Evolutionary conservation across 768 basidiomycete species (phyloP).

Genomic region (Podaxis sp.): DNA sequence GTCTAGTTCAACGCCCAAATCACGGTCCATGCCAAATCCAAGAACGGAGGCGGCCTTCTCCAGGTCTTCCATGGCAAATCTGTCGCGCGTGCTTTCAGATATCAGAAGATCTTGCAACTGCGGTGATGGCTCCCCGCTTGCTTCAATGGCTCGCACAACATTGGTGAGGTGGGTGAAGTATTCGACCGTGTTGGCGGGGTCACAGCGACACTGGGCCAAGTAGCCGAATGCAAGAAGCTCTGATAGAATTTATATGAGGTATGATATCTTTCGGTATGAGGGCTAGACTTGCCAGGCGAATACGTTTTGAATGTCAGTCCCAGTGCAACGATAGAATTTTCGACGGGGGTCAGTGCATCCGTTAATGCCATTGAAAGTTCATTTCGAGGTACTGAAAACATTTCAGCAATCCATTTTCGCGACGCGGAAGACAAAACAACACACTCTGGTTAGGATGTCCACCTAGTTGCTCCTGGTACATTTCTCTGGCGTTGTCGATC

Average conservation of each 20-base stretch:
- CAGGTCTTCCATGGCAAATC: constrained; percentile 60
- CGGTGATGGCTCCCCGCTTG: constrained; percentile 39
- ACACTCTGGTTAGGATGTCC: constrained; percentile 76
- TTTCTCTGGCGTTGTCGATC: constrained; percentile 57
- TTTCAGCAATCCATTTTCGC: constrained; percentile 7
- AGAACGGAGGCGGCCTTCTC: constrained; percentile 42
- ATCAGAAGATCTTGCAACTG: constrained; percentile 54
- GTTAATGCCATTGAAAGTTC: constrained; percentile 39
- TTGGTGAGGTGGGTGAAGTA: constrained; percentile 60
- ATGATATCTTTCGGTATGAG: neutral
- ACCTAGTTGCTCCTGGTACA: constrained; percentile 69
- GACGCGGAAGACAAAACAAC: constrained; percentile 15
- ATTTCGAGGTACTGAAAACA: constrained; percentile 46
- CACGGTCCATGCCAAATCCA: constrained; percentile 61
- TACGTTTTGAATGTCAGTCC: constrained; percentile 68
- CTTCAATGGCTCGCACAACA: constrained; percentile 47
- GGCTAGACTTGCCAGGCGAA: constrained; percentile 48
- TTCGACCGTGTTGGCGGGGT: constrained; percentile 55
- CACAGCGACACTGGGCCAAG: constrained; percentile 76
- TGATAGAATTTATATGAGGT: constrained; percentile 22
- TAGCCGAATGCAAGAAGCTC: constrained; percentile 78
- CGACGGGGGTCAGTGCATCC: constrained; percentile 30
- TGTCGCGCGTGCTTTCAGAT: constrained; percentile 57
- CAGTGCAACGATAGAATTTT: constrained; percentile 41
- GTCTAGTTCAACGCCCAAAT: constrained; percentile 65